These are phyloP conservation scores for Teratosphaeria epicoccoides DNA, from an alignment of 2,329 filamentous ascomycete species.

Conservation along the genomic window DNA sequence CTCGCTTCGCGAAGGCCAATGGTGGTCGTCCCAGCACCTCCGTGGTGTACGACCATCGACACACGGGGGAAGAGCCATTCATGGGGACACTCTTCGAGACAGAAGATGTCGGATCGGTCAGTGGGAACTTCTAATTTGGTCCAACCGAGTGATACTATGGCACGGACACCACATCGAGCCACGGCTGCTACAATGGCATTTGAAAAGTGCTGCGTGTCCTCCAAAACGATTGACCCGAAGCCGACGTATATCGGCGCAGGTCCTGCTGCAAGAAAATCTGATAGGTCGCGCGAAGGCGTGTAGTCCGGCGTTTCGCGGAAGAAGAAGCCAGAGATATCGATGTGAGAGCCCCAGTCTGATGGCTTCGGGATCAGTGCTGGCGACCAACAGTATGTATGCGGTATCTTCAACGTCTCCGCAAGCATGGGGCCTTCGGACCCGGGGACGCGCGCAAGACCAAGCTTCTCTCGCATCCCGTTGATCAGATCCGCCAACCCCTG, in stretches of 20 bases:
- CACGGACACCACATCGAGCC: conserved; percentile 36
- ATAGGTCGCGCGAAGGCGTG: conserved; percentile 51
- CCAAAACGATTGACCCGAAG: conserved; percentile 70
- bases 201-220: conserved; percentile 60
- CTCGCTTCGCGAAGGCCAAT: conserved; percentile 39
- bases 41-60: conserved; percentile 45
- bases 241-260: conserved; percentile 68
- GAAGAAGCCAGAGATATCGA: conserved; percentile 58
- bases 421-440: neutral
- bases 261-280: conserved; percentile 53
- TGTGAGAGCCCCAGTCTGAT: conserved; percentile 51
- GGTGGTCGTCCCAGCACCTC: conserved; percentile 48
- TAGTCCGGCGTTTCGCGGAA: conserved; percentile 55
- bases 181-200: conserved; percentile 60
- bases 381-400: conserved; percentile 86
- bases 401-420: conserved; percentile 48
- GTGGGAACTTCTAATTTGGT: conserved; percentile 30
- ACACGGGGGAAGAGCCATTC: conserved; percentile 48
- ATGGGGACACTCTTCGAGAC: conserved; percentile 43
- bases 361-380: conserved; percentile 64
- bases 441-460: conserved; percentile 4
- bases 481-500: conserved; percentile 65
- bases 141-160: conserved; percentile 44
- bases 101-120: conserved; percentile 30
- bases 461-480: conserved; percentile 66